These are phyloP conservation scores for Rutstroemia sp. DNA, from an alignment of 2,329 filamentous ascomycete genomes.

Conservation along the genomic window DNA sequence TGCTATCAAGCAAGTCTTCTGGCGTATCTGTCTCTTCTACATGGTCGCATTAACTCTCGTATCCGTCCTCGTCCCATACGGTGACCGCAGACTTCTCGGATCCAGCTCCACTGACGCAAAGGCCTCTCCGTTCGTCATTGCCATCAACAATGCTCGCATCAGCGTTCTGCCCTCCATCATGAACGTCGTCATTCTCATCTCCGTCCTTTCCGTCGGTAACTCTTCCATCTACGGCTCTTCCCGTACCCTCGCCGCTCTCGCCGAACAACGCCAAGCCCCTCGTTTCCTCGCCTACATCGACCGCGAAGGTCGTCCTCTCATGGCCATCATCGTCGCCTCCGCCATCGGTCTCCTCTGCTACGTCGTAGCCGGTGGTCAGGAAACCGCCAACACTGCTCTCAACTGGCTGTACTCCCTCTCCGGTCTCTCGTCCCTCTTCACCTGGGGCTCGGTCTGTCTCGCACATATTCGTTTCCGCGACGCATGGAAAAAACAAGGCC, in stretches of 20 bases:
- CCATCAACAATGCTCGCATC: slow-evolving; percentile 45
- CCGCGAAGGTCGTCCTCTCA: slow-evolving; percentile 47
- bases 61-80: slow-evolving; percentile 40
- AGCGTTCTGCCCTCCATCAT: slow-evolving; percentile 47
- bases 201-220: slow-evolving; percentile 51
- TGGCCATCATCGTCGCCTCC: slow-evolving; percentile 35
- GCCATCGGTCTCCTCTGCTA: slow-evolving; percentile 40
- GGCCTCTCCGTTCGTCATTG: slow-evolving; percentile 50
- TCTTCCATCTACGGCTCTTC: slow-evolving; percentile 53
- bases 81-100: slow-evolving; percentile 34
- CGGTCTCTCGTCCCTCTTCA: slow-evolving; percentile 50
- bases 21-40: slow-evolving; percentile 47
- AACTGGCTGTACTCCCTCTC: slow-evolving; percentile 59
- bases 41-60: slow-evolving; percentile 44
- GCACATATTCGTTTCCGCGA: slow-evolving; percentile 61
- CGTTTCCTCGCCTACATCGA: slow-evolving; percentile 51
- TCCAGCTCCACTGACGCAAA: slow-evolving; percentile 28
- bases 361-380: slow-evolving; percentile 41
- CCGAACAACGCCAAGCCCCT: slow-evolving; percentile 52
- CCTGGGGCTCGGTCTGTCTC: slow-evolving; percentile 58
- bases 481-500: slow-evolving; percentile 51
- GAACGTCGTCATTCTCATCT: slow-evolving; percentile 52
- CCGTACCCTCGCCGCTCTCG: slow-evolving; percentile 50
- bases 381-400: slow-evolving; percentile 43
- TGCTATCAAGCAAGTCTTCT: slow-evolving; percentile 47